These are phyloP conservation scores for Scopulariopsis brevicaulis DNA, from an alignment of 2,329 filamentous ascomycete species.

Conservation along the genomic window DNA sequence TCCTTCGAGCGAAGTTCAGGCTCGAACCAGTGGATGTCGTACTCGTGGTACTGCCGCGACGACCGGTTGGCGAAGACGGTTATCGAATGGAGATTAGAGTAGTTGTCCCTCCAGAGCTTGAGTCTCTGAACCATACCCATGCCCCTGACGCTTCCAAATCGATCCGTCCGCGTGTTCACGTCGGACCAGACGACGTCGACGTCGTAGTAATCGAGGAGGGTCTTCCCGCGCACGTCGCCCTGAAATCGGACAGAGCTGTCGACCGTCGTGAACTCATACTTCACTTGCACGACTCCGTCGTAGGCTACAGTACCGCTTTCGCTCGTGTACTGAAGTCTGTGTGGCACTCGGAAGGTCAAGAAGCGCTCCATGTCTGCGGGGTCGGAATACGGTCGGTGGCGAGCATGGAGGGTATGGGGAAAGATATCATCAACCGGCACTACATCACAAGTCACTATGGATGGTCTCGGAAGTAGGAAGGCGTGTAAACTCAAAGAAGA, in stretches of 20 bases:
- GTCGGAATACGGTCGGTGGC: constrained; percentile 37
- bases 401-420: constrained; percentile 36
- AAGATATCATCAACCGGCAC: constrained; percentile 36
- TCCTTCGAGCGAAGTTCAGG: constrained; percentile 32
- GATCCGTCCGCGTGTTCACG: constrained; percentile 33
- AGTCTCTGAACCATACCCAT: constrained; percentile 39
- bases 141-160: constrained; percentile 36
- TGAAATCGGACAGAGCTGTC: constrained; percentile 36
- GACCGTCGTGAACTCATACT: constrained; percentile 38
- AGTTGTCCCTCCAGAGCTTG: constrained; percentile 38
- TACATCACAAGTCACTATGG: constrained; percentile 10
- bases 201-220: constrained; percentile 38
- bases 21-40: constrained; percentile 34
- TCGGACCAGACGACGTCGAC: constrained; percentile 42
- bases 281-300: constrained; percentile 34
- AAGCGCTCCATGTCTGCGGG: constrained; percentile 37
- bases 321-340: constrained; percentile 34
- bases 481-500: background rate
- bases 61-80: constrained; percentile 34
- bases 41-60: constrained; percentile 34
- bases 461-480: background rate
- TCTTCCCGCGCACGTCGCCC: constrained; percentile 32
- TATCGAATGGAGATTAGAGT: constrained; percentile 33
- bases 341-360: constrained; percentile 33
- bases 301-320: constrained; percentile 33